Base-by-base conservation (phyloP, 2,329 filamentous ascomycete species). In the Bertia moriformis region DNA sequence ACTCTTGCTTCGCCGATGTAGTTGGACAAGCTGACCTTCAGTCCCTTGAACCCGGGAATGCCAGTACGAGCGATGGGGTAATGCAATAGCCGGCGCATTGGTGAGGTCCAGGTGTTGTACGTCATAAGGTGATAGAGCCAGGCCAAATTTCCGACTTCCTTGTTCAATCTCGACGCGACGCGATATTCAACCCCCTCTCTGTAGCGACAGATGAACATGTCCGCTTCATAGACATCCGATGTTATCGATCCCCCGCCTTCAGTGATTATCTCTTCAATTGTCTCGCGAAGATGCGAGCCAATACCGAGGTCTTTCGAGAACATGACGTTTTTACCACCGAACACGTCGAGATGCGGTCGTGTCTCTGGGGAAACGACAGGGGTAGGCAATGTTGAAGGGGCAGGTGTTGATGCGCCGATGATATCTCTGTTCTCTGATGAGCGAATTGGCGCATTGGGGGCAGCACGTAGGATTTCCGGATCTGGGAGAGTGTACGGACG, bases 71-170 rank as follows among this genome's bases (percentile, higher is more conserved):
- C 83, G 13, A 93, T 54, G 0, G 91, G 91, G 48, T 98, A 98
- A 54, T 98, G 91, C 18, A 98, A 66, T 19, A 96, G 67, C 38
- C 86, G 78, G 33, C 77, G 75, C 42, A 87, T 65, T 0, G 91
- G 89, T 12, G 83, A 88, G 2, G 84, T 89, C 84, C 88, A 98
- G 44, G 77, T 68, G 52, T 94, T 88, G 48, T 83, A 76, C 2
- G 85, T 85, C 52, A 96, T 93, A 40, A 98, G 66, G 56, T 89
- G 79, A 56, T 91, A 96, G 12, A 98, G 67, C 91, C 91, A 98
- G 1, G 87, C 78, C 17, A 98, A 64, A 53, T 93, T 98, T 14
- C 88, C 91, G 12, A 98, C 84, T 32, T 88, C 78, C 49, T 89
- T 93, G 40, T 77, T 75, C 12, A 69, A 65, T 49, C 82, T 78